Percentiles rank a stretch among this genome's conserved stretches.
Evolutionary conservation across 768 basidiomycete species (phyloP).

Genomic region (Mrakia hoshinonis): DNA sequence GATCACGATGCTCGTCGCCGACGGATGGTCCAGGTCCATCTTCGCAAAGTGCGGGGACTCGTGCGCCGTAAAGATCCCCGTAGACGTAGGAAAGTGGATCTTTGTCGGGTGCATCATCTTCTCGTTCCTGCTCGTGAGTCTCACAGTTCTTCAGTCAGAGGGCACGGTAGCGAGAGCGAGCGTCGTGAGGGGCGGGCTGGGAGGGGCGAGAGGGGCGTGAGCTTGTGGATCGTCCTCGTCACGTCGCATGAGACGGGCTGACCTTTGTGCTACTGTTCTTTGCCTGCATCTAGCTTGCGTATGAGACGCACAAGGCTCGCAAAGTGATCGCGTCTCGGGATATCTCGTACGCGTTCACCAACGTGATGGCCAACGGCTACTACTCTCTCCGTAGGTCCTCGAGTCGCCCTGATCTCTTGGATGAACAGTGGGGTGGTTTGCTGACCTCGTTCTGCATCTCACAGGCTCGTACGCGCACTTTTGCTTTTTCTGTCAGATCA

Average conservation of each 20-base stretch:
- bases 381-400: conserved; percentile 74
- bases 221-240: not conserved
- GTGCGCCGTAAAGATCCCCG: conserved; percentile 73
- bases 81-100: conserved; percentile 84
- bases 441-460: not conserved
- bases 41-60: conserved; percentile 62
- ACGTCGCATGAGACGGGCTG: too few relatives aligned
- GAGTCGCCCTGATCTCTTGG: conserved; percentile 12
- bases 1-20: conserved; percentile 87
- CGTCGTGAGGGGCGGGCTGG: not conserved
- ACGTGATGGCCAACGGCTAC: conserved; percentile 92
- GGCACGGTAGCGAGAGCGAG: not conserved
- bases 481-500: conserved; percentile 96
- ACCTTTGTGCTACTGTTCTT: too few relatives aligned
- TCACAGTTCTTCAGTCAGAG: not conserved
- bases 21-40: conserved; percentile 84
- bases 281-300: too few relatives aligned
- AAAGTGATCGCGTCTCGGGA: conserved; percentile 91
- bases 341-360: conserved; percentile 96
- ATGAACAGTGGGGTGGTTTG: conserved; percentile 9
- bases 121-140: conserved; percentile 81
- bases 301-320: conserved; percentile 84
- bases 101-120: conserved; percentile 98
- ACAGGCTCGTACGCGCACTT: conserved; percentile 91
- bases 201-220: conserved; percentile 7